A percentile compares a stretch with the other conserved stretches of the same genome.
Evolutionary conservation across 2,329 filamentous ascomycete genomes (phyloP).

Genomic region (Fusarium nygamai): DNA sequence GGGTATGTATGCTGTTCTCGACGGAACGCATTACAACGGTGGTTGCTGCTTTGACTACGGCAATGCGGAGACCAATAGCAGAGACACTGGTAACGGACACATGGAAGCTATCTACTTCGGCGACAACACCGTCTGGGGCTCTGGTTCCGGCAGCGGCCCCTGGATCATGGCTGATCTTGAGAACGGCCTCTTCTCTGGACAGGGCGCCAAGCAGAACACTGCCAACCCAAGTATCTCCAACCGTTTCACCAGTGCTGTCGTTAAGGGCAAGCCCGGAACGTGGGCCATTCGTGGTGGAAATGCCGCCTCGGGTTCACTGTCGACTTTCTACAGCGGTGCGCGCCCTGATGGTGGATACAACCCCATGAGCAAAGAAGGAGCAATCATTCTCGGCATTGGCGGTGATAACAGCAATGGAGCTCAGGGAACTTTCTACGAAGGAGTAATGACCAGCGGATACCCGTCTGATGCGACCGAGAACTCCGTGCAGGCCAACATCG

Average conservation of each 20-base stretch:
- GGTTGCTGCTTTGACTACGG: slow-evolving; percentile 28
- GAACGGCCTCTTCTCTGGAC: slow-evolving; percentile 71
- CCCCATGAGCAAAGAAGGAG: slow-evolving; percentile 20
- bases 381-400: slow-evolving; percentile 11
- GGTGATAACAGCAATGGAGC: slow-evolving; percentile 23
- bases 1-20: slow-evolving; percentile 25
- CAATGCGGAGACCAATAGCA: slow-evolving; percentile 55
- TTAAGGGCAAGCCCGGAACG: slow-evolving; percentile 9
- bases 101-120: slow-evolving; percentile 78
- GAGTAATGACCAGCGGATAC: slow-evolving; percentile 4
- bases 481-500: slow-evolving; percentile 18
- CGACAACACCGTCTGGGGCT: slow-evolving; percentile 62
- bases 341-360: slow-evolving; percentile 16
- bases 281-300: slow-evolving; percentile 22
- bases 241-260: slow-evolving; percentile 5
- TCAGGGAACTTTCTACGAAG: slow-evolving; percentile 19
- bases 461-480: slow-evolving; percentile 25
- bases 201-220: slow-evolving; percentile 14
- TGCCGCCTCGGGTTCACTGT: slow-evolving; percentile 6
- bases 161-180: slow-evolving; percentile 78
- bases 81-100: slow-evolving; percentile 68
- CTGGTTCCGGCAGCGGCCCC: slow-evolving; percentile 66
- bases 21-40: slow-evolving; percentile 23
- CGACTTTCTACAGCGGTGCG: slow-evolving; percentile 16
- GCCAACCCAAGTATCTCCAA: background rate